Evolutionary conservation across 169 alveolate species (phyloP).

Genomic region (Cytauxzoon felis): DNA sequence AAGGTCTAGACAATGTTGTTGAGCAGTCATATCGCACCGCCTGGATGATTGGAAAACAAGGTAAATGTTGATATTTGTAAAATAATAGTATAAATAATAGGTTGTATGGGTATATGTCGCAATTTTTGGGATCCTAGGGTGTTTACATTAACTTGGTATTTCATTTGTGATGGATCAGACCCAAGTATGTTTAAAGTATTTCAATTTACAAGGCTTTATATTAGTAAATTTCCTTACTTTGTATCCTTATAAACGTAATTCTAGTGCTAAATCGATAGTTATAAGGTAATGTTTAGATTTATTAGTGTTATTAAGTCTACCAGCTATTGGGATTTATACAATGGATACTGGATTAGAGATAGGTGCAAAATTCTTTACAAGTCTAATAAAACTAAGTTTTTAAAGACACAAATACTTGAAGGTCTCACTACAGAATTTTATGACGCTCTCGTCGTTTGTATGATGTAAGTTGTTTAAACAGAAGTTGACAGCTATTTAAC

Average conservation of each 20-base stretch:
- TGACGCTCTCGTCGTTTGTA: conserved; percentile 43
- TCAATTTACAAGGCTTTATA: conserved; percentile 15
- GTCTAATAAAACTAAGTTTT: conserved; percentile 6
- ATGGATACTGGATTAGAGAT: conserved; percentile 58
- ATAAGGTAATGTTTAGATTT: conserved; percentile 17
- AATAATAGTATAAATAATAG: background rate
- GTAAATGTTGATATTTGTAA: background rate
- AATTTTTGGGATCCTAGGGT: conserved; percentile 47
- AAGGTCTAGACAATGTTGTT: conserved; percentile 27
- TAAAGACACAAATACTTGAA: conserved; percentile 35
- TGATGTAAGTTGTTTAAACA: conserved; percentile 30
- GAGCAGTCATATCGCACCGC: conserved; percentile 43
- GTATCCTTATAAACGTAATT: conserved; percentile 17
- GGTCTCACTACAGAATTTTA: conserved; percentile 47
- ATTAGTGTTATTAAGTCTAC: too few species aligned
- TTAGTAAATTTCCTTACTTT: conserved; percentile 46
- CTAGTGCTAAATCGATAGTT: background rate
- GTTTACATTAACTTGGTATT: conserved; percentile 40
- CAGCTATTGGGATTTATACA: conserved; percentile 54
- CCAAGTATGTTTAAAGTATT: conserved; percentile 40
- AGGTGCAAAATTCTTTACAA: conserved; percentile 41
- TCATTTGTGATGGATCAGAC: conserved; percentile 62
- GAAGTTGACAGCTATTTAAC: too few species aligned
- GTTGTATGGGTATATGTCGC: conserved; percentile 46
- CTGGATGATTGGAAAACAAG: conserved; percentile 53